Conservation (phyloP, 805 yeast species). For the Starmerella kuoi region DNA sequence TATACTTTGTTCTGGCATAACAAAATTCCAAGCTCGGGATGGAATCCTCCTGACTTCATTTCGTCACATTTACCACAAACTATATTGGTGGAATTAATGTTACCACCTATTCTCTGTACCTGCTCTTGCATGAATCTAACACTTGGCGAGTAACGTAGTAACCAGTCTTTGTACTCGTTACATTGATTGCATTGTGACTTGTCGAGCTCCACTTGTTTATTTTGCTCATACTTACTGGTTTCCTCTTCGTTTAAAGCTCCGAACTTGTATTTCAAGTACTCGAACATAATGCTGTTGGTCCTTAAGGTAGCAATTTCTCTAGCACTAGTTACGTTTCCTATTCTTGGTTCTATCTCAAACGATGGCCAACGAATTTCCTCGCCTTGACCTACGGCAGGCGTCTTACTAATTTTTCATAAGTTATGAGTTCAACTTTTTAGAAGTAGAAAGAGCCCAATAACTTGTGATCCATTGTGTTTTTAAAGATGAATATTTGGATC, state of each 20-base stretch:
- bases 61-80: conserved; percentile 78
- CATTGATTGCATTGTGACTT: conserved; percentile 63
- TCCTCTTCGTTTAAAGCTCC: conserved; percentile 14
- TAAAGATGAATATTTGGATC: conserved; percentile 69
- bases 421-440: no score
- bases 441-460: no score
- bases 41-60: conserved; percentile 79
- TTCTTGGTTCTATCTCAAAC: no score
- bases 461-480: no score
- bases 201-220: conserved; percentile 41
- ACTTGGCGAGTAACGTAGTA: conserved; percentile 59
- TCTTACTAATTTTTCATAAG: no score
- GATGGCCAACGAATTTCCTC: no score
- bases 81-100: conserved; percentile 40
- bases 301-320: no score
- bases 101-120: conserved; percentile 53
- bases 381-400: no score
- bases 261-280: conserved; percentile 15
- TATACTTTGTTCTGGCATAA: conserved; percentile 72
- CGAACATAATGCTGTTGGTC: conserved; percentile 3
- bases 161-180: conserved; percentile 67
- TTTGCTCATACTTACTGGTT: conserved; percentile 2
- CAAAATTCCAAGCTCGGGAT: conserved; percentile 76
- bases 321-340: no score
- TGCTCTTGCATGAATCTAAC: conserved; percentile 80